Conservation (phyloP, 2,329 filamentous ascomycete genomes). For the Phaeosphaeriaceae sp. region DNA sequence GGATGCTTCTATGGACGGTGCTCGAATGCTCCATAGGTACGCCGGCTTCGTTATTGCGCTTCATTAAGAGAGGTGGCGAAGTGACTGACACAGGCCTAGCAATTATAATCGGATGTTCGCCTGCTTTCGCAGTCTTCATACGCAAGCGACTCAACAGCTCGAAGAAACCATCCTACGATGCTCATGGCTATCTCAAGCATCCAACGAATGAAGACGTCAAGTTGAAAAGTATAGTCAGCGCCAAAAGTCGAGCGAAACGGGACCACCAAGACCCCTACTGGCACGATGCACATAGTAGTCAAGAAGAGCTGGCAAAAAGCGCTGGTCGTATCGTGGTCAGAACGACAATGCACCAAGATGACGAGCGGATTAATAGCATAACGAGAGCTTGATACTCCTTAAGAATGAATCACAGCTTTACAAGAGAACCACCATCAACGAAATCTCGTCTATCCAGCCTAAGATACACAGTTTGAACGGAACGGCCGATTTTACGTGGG, state of each 20-base stretch:
- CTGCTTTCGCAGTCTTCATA: conserved; percentile 15
- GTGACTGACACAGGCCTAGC: conserved; percentile 9
- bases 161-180: conserved; percentile 15
- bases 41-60: not conserved
- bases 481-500: no score
- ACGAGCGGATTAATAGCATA: conserved; percentile 1
- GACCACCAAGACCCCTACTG: conserved; percentile 1
- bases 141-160: conserved; percentile 10
- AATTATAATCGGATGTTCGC: conserved; percentile 21
- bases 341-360: conserved; percentile 10
- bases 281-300: conserved; percentile 17
- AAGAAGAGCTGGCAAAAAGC: conserved; percentile 16
- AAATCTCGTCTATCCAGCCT: no score
- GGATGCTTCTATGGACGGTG: conserved; percentile 45
- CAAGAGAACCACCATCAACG: not conserved
- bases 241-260: not conserved
- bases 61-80: not conserved
- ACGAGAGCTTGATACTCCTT: not conserved
- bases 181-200: conserved; percentile 14
- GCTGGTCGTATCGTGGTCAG: conserved; percentile 11
- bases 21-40: conserved; percentile 44
- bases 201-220: conserved; percentile 7
- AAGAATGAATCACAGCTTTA: not conserved
- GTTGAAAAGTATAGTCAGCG: conserved; percentile 12
- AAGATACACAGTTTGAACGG: no score